Conservation (phyloP, 2,329 filamentous ascomycete species). For the Dendrostoma leiphaemia region DNA sequence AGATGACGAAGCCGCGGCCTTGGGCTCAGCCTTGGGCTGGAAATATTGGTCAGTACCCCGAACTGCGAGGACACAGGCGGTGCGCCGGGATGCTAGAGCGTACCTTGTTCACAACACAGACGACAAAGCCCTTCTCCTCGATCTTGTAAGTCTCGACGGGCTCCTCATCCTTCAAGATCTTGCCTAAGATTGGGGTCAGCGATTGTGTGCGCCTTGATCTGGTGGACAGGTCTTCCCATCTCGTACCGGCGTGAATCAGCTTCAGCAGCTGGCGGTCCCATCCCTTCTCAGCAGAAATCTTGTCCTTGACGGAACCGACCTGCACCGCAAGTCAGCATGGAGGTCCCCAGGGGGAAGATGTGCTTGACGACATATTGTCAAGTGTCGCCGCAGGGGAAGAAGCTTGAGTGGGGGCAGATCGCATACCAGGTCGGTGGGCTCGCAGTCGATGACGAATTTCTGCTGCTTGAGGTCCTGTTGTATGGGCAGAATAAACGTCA, state of each 20-base stretch:
- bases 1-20: constrained; percentile 51
- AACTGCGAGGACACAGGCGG: constrained; percentile 7
- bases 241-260: constrained; percentile 93
- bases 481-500: constrained; percentile 21
- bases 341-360: neutral
- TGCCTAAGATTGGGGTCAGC: constrained; percentile 60
- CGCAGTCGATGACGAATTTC: constrained; percentile 95
- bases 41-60: constrained; percentile 7
- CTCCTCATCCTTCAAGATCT: constrained; percentile 97
- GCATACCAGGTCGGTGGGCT: constrained; percentile 86
- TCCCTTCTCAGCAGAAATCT: constrained; percentile 88
- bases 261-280: constrained; percentile 91
- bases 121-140: constrained; percentile 98
- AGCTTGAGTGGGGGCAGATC: constrained; percentile 29
- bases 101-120: constrained; percentile 98
- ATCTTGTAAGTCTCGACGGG: constrained; percentile 97
- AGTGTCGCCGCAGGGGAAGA: neutral
- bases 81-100: constrained; percentile 20
- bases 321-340: constrained; percentile 37
- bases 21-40: constrained; percentile 68
- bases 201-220: neutral
- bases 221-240: constrained; percentile 16
- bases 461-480: constrained; percentile 95
- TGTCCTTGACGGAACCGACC: constrained; percentile 89
- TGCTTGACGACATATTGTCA: neutral